Evolutionary conservation across 2,329 filamentous ascomycete genomes (phyloP).

Genomic region (Didymella pomorum): DNA sequence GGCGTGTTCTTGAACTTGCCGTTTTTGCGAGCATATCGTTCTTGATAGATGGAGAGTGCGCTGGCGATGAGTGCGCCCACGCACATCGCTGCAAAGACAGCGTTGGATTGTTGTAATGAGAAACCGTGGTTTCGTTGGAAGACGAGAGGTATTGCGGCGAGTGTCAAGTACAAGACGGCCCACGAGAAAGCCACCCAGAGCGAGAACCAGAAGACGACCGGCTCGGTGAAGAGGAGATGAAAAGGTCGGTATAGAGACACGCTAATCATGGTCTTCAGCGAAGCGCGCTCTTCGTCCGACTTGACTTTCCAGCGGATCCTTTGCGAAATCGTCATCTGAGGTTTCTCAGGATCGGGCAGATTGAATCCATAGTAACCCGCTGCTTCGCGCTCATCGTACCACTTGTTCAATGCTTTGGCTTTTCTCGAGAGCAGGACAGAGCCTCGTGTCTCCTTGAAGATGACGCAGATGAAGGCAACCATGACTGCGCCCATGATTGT

Average conservation of each 20-base stretch:
- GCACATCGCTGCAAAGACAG: conserved; percentile 77
- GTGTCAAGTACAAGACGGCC: conserved; percentile 87
- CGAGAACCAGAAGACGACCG: conserved; percentile 85
- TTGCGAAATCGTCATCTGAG: conserved; percentile 47
- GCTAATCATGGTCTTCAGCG: conserved; percentile 72
- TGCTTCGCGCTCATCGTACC: conserved; percentile 77
- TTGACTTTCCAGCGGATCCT: conserved; percentile 82
- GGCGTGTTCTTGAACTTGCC: conserved; percentile 58
- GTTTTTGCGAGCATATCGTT: conserved; percentile 66
- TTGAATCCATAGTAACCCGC: conserved; percentile 67
- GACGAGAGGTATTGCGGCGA: conserved; percentile 80
- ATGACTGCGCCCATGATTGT: conserved; percentile 72
- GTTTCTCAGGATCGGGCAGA: conserved; percentile 45
- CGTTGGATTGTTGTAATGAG: conserved; percentile 70
- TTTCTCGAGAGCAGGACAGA: conserved; percentile 81
- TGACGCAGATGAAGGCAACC: conserved; percentile 68
- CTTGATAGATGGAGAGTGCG: conserved; percentile 74
- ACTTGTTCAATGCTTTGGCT: conserved; percentile 75
- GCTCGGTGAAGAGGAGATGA: conserved; percentile 76
- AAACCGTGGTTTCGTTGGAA: conserved; percentile 75
- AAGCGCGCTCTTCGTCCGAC: conserved; percentile 77
- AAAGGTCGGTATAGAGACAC: conserved; percentile 82
- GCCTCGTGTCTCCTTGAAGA: conserved; percentile 84
- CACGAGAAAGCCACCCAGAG: conserved; percentile 91
- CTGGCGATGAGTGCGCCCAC: conserved; percentile 73